Evolutionary conservation across 495 filamentous ascomycete species (phyloP), one percentile per base, ranked within the genome.

Genomic region (Coniosporium apollinis): DNA sequence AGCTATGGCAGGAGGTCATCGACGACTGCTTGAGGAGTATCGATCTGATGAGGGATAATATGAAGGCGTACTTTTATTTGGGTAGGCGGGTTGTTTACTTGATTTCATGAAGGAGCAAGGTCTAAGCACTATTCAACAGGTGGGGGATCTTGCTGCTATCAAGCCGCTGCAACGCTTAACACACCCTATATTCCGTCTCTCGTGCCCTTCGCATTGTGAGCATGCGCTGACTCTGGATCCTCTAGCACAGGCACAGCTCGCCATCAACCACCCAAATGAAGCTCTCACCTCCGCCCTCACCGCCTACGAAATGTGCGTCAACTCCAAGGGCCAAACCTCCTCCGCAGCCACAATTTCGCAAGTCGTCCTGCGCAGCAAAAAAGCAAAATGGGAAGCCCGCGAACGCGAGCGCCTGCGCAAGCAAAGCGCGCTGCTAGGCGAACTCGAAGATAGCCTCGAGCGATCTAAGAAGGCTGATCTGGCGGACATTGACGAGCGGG

Each of bases 41-140:
- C 38, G 61, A 72, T 3, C 64, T 93, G 5, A 57, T 67, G 36
- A 53, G 64, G 24, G 58, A 69, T 28, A 74, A 71, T 34, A 65
- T 94, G 49, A 97, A 97, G 60, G 85, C 79, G 9, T 70, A 71
- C 57, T 86, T 74, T 48, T 78, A 84, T 58, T 73, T 92, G 7
- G 52, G 51, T 52, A 44, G 13, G 36, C 24, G n/a, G n/a, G 22
- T 3, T 18, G 6, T 36, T 25, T 10, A 16, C 33, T 32, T 10
- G 9, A 25, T 19, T 34, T 15, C n/a, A n/a, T n/a, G n/a, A n/a
- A n/a, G n/a, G n/a, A n/a, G n/a, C n/a, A n/a, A n/a, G n/a, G n/a
- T n/a, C n/a, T n/a, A n/a, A n/a, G n/a, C n/a, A n/a, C n/a, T n/a
- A n/a, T n/a, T n/a, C n/a, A n/a, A n/a, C n/a, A n/a, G n/a, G n/a